These are phyloP conservation scores for Fusarium circinatum DNA, from an alignment of 2,329 filamentous ascomycete genomes.

Conservation along the genomic window DNA sequence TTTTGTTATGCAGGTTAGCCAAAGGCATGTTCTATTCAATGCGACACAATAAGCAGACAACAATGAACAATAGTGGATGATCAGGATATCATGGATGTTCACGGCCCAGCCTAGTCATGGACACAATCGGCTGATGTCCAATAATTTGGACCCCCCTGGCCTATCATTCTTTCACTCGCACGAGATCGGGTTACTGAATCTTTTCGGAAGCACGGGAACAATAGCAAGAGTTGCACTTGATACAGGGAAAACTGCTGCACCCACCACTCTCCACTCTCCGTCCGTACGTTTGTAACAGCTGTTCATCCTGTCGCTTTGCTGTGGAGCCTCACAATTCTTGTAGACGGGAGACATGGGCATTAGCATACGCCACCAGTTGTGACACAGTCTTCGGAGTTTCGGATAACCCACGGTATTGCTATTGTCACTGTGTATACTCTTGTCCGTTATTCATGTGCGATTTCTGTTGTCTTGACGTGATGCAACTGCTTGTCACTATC, in stretches of 20 bases:
- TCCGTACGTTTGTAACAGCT: slow-evolving; percentile 29
- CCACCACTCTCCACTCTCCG: background rate
- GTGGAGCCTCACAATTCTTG: slow-evolving; percentile 25
- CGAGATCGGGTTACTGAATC: slow-evolving; percentile 32
- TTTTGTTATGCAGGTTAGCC: background rate
- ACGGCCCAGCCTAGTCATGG: slow-evolving; percentile 9
- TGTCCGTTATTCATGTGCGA: background rate
- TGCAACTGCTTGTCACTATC: background rate
- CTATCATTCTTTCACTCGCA: slow-evolving; percentile 28
- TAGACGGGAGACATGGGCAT: slow-evolving; percentile 4
- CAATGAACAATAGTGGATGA: background rate
- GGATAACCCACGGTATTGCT: slow-evolving; percentile 23
- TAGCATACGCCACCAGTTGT: slow-evolving; percentile 38
- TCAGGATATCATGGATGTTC: slow-evolving; percentile 15
- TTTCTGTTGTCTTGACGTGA: background rate
- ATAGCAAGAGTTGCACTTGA: slow-evolving; percentile 9
- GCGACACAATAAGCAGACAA: background rate
- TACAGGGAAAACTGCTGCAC: slow-evolving; percentile 3
- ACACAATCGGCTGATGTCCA: slow-evolving; percentile 35
- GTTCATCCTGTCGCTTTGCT: slow-evolving; percentile 32
- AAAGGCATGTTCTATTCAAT: background rate
- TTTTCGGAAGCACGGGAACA: slow-evolving; percentile 21
- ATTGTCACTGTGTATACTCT: background rate
- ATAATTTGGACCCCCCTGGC: background rate
- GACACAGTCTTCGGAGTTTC: slow-evolving; percentile 37